phyloP scores from a whole-genome alignment of 768 basidiomycete genomes.

The Leccinum obscurum region DNA sequence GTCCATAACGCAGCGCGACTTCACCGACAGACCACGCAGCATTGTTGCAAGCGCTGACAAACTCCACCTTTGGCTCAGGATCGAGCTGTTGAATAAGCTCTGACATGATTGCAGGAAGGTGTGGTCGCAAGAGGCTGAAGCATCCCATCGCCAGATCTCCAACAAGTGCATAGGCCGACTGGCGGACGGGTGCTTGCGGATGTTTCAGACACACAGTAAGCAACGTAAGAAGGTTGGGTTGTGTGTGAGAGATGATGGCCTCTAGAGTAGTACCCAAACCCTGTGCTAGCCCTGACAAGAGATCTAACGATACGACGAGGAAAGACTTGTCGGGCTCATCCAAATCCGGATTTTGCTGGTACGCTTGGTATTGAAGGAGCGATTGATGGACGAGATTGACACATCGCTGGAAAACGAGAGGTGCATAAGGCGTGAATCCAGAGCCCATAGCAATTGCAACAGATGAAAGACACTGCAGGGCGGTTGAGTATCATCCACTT shows the following conservation, averaged over 20 bases:
- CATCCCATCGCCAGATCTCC: constrained; percentile 98
- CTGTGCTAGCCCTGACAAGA: constrained; percentile 94
- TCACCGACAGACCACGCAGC: constrained; percentile 99
- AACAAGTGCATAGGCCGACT: constrained; percentile 97
- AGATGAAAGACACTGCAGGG: constrained; percentile 87
- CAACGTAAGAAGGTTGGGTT: constrained; percentile 78
- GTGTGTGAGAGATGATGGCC: constrained; percentile 61
- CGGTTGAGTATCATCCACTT: constrained; percentile 1
- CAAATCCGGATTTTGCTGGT: constrained; percentile 82
- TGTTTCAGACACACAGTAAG: constrained; percentile 92
- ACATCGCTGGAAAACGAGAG: constrained; percentile 92
- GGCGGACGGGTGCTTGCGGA: constrained; percentile 92
- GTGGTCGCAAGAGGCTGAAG: constrained; percentile 81
- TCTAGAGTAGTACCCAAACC: constrained; percentile 83
- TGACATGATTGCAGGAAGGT: constrained; percentile 86
- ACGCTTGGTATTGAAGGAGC: constrained; percentile 83
- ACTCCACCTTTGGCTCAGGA: constrained; percentile 90
- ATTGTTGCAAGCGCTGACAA: constrained; percentile 97
- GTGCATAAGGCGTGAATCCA: constrained; percentile 85
- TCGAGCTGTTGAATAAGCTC: constrained; percentile 89
- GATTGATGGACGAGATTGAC: constrained; percentile 79
- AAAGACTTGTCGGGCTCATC: constrained; percentile 97
- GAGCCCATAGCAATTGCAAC: constrained; percentile 95
- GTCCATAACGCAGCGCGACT: constrained; percentile 89
- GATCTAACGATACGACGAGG: constrained; percentile 96